Conservation (phyloP, 345 rosid species). For the Populus deltoides region DNA sequence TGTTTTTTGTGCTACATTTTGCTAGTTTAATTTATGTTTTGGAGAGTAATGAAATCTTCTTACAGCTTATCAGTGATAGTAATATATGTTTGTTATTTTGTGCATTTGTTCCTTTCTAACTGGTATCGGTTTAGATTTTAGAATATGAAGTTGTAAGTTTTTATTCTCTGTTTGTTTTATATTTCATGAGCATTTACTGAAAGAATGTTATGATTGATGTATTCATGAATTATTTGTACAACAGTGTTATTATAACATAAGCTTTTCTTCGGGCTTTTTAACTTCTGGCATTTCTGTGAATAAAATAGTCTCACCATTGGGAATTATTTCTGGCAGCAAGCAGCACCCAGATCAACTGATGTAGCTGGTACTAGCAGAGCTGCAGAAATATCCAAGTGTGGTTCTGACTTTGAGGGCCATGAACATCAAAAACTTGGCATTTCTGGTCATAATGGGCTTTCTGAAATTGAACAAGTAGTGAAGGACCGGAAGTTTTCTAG, state of each 20-base stretch:
- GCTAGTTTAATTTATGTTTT: neutral
- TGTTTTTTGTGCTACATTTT: neutral
- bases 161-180: neutral
- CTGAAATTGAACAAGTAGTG: conserved; percentile 72
- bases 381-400: conserved; percentile 23
- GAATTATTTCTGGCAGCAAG: conserved; percentile 24
- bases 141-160: neutral
- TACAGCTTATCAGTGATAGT: neutral
- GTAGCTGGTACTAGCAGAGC: conserved; percentile 32
- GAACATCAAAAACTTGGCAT: conserved; percentile 20
- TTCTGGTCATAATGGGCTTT: conserved; percentile 34
- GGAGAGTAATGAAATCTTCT: neutral
- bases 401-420: conserved; percentile 28
- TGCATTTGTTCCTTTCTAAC: neutral
- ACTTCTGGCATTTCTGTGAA: neutral
- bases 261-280: neutral
- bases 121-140: too few species aligned
- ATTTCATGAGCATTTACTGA: neutral
- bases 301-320: neutral
- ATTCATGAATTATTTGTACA: neutral
- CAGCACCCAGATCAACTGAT: conserved; percentile 27
- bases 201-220: neutral
- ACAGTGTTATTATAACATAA: neutral
- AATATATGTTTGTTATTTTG: neutral
- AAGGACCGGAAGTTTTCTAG: conserved; percentile 57